phyloP scores from a whole-genome alignment of 2,329 filamentous ascomycete species.

The Cryphonectria carpinicola region DNA sequence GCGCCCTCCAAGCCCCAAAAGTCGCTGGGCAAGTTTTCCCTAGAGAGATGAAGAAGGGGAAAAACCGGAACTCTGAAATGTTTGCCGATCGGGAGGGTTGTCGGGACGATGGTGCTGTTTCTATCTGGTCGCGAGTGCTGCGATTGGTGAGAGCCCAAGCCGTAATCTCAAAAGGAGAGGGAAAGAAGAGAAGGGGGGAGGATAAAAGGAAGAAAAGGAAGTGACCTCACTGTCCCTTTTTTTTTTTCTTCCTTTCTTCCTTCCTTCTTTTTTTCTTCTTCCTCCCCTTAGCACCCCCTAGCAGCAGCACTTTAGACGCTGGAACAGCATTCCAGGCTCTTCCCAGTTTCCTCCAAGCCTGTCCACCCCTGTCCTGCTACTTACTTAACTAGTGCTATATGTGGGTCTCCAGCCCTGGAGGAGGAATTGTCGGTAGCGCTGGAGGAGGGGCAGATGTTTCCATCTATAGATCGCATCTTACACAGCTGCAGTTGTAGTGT shows the following conservation, averaged over 20 bases:
- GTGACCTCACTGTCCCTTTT: background rate
- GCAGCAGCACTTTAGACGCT: background rate
- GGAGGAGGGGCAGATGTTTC: conserved; percentile 4
- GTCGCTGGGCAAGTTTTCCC: background rate
- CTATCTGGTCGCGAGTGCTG: background rate
- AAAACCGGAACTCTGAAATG: background rate
- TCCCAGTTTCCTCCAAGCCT: background rate
- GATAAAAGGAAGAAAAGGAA: background rate
- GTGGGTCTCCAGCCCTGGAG: background rate
- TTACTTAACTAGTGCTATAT: background rate
- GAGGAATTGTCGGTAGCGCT: conserved; percentile 6
- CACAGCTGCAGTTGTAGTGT: background rate
- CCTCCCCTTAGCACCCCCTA: background rate
- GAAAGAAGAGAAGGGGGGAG: background rate
- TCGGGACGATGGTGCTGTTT: background rate
- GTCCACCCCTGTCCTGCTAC: background rate
- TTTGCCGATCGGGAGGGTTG: background rate
- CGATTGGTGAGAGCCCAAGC: background rate
- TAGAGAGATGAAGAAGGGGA: background rate
- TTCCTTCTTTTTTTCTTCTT: background rate
- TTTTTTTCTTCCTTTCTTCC: background rate
- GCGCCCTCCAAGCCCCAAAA: background rate
- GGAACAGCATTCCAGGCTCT: background rate
- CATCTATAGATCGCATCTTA: conserved; percentile 3
- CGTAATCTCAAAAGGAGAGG: background rate